phyloP scores from a whole-genome alignment of 768 basidiomycete species.

The Boletellus ananas region DNA sequence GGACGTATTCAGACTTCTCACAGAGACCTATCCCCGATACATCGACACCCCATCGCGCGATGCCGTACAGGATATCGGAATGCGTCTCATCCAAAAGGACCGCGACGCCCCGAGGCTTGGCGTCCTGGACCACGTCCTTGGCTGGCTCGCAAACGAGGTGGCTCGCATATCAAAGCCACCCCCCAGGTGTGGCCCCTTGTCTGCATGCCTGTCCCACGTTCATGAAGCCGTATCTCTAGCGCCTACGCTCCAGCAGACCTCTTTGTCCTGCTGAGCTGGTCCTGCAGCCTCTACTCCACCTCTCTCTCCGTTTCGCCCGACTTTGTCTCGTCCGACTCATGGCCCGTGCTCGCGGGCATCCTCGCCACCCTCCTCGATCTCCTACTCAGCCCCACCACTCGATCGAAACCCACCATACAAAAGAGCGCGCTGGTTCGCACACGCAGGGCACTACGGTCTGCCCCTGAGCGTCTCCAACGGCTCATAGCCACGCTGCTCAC shows the following conservation, averaged over 20 bases:
- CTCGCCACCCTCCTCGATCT: conserved; percentile 60
- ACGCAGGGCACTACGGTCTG: conserved; percentile 66
- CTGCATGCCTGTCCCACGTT: background rate
- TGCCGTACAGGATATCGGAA: conserved; percentile 65
- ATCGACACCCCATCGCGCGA: conserved; percentile 65
- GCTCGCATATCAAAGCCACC: conserved; percentile 51
- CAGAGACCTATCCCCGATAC: conserved; percentile 76
- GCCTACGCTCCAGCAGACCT: conserved; percentile 57
- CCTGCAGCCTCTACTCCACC: conserved; percentile 55
- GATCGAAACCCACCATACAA: conserved; percentile 55
- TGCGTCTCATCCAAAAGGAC: conserved; percentile 62
- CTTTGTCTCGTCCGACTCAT: conserved; percentile 46
- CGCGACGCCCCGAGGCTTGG: conserved; percentile 46
- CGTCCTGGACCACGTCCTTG: conserved; percentile 66
- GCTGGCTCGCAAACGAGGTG: conserved; percentile 72
- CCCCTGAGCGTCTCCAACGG: conserved; percentile 44
- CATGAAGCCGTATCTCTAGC: conserved; percentile 24
- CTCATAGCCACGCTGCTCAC: conserved; percentile 54
- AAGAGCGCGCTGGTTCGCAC: conserved; percentile 57
- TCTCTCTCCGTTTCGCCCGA: conserved; percentile 44
- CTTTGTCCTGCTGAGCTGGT: conserved; percentile 72
- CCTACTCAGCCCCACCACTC: conserved; percentile 48
- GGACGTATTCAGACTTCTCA: conserved; percentile 72
- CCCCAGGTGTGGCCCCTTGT: conserved; percentile 47
- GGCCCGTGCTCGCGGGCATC: conserved; percentile 49